phyloP scores from a whole-genome alignment of 1,284 basidiomycete genomes.

The Naganishia sp. region DNA sequence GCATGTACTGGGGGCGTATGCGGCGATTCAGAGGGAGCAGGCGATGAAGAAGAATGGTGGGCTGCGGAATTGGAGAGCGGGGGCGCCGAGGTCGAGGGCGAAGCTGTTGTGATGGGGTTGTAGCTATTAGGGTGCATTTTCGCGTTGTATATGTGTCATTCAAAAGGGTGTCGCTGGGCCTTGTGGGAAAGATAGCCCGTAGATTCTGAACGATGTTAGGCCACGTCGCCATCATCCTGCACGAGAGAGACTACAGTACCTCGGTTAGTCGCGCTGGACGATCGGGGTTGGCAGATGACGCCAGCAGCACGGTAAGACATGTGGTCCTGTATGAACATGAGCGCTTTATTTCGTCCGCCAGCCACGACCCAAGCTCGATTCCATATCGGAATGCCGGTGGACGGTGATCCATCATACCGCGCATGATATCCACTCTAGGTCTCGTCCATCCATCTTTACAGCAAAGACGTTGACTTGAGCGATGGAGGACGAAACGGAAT shows the following conservation, averaged over 20 bases:
- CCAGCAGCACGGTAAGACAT: not conserved
- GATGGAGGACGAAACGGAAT: conserved; percentile 53
- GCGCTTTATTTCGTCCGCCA: no score
- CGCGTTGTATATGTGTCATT: not conserved
- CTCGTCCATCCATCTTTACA: not conserved
- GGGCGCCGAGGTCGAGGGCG: conserved; percentile 55
- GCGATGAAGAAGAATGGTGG: conserved; percentile 74
- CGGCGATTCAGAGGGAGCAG: conserved; percentile 82
- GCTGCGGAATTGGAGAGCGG: conserved; percentile 83
- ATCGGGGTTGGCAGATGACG: conserved; percentile 5
- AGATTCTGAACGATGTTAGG: no score
- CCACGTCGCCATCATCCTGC: no score
- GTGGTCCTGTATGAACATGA: not conserved
- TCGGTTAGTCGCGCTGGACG: not conserved
- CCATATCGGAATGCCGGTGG: not conserved
- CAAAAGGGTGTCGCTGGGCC: no score
- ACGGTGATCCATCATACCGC: not conserved
- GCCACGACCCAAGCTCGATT: not conserved
- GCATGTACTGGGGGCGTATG: conserved; percentile 85
- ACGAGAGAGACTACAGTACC: no score
- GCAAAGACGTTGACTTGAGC: not conserved
- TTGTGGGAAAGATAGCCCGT: no score
- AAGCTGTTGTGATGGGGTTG: conserved; percentile 11
- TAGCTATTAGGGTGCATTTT: not conserved
- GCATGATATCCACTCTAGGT: not conserved